Evolutionary conservation across 192 early-diverging fungal genomes (phyloP).

Genomic region (Dimargaris cristalligena): DNA sequence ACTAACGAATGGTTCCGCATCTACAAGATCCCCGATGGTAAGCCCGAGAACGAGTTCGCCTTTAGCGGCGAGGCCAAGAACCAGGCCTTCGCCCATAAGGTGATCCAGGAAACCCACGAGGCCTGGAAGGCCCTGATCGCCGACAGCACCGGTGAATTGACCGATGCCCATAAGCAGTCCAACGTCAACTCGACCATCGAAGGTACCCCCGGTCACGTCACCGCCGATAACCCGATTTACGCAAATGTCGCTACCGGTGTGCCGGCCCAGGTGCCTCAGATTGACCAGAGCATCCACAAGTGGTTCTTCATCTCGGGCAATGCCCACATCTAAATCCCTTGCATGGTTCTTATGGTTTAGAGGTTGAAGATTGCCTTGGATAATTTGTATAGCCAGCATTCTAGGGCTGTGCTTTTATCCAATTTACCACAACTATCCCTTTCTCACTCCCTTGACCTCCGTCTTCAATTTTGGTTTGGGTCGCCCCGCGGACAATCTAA

Average conservation of each 20-base stretch:
- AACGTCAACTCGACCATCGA: slow-evolving; percentile 49
- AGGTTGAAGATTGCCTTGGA: too few species aligned
- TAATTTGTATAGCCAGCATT: too few species aligned
- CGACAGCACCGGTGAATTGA: slow-evolving; percentile 38
- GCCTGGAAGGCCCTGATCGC: slow-evolving; percentile 77
- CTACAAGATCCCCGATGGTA: slow-evolving; percentile 99
- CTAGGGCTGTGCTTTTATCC: too few species aligned
- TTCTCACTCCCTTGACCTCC: too few species aligned
- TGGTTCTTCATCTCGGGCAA: slow-evolving; percentile 92
- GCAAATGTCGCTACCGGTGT: slow-evolving; percentile 35
- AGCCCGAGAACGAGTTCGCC: slow-evolving; percentile 99
- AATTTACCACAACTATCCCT: too few species aligned
- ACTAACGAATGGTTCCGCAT: slow-evolving; percentile 99
- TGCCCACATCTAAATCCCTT: slow-evolving; percentile 39
- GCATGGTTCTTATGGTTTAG: too few species aligned
- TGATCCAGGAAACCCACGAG: slow-evolving; percentile 85
- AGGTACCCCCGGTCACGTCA: slow-evolving; percentile 54
- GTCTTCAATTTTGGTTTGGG: too few species aligned
- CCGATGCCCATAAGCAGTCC: slow-evolving; percentile 56
- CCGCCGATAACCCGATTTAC: slow-evolving; percentile 34
- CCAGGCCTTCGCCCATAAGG: slow-evolving; percentile 69
- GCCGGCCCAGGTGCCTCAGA: slow-evolving; percentile 10
- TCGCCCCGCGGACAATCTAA: too few species aligned
- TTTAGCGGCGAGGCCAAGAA: slow-evolving; percentile 81
- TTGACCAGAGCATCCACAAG: slow-evolving; percentile 63